These are phyloP conservation scores for Aspergillus pseudonomiae DNA, from an alignment of 2,329 filamentous ascomycete genomes.

Conservation along the genomic window DNA sequence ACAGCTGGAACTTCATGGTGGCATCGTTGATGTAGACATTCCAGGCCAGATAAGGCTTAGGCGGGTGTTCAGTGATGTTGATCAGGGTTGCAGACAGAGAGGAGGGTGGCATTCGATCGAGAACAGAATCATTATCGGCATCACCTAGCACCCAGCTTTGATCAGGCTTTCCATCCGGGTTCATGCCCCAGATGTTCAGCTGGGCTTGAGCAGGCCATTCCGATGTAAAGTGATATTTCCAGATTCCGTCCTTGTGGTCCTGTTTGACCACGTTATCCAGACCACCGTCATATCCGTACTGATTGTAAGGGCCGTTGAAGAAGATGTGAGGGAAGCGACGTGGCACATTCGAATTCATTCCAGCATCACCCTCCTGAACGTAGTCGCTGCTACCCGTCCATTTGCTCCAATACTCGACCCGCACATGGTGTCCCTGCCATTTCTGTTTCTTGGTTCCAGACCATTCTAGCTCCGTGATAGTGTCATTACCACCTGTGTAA, in stretches of 20 bases:
- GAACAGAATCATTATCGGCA: slow-evolving; percentile 60
- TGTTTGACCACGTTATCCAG: slow-evolving; percentile 58
- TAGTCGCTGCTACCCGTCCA: slow-evolving; percentile 64
- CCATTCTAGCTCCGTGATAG: slow-evolving; percentile 57
- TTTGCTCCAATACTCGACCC: slow-evolving; percentile 65
- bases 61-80: slow-evolving; percentile 61
- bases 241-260: slow-evolving; percentile 51
- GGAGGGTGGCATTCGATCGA: slow-evolving; percentile 66
- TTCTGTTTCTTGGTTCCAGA: slow-evolving; percentile 59
- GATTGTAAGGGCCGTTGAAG: slow-evolving; percentile 64
- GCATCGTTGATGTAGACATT: slow-evolving; percentile 59
- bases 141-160: slow-evolving; percentile 63
- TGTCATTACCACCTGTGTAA: slow-evolving; percentile 56
- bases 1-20: slow-evolving; percentile 57
- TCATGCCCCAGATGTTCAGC: slow-evolving; percentile 69
- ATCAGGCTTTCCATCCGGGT: slow-evolving; percentile 64
- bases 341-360: slow-evolving; percentile 34
- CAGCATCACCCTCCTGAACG: slow-evolving; percentile 61
- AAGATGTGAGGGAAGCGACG: slow-evolving; percentile 65
- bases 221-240: slow-evolving; percentile 64
- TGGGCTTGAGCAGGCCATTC: slow-evolving; percentile 67
- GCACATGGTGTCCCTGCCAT: slow-evolving; percentile 65
- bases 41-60: slow-evolving; percentile 59
- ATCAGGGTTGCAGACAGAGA: slow-evolving; percentile 59
- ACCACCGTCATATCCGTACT: slow-evolving; percentile 66